phyloP scores from a whole-genome alignment of 1,139 yeast species.

The Diutina neorugosa region DNA sequence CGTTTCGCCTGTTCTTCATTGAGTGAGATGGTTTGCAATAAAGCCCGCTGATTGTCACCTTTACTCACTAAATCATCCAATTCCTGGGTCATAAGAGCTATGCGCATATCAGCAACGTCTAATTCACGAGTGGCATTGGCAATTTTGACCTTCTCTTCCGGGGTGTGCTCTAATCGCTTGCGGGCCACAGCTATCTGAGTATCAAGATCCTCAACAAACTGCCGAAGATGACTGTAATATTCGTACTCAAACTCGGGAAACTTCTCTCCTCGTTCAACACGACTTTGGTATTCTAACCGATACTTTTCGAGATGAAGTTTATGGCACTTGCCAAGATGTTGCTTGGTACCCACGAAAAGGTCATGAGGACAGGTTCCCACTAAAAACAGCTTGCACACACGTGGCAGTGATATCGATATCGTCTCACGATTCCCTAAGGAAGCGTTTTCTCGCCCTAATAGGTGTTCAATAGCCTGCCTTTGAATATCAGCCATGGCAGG shows the following conservation, averaged over 20 bases:
- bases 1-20: constrained; percentile 35
- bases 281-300: constrained; percentile 57
- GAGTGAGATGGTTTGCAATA: constrained; percentile 32
- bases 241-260: constrained; percentile 67
- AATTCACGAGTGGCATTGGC: constrained; percentile 52
- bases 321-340: constrained; percentile 75
- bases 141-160: constrained; percentile 62
- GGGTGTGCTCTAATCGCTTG: constrained; percentile 59
- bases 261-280: constrained; percentile 38
- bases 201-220: constrained; percentile 56
- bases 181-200: constrained; percentile 54
- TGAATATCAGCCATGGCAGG: constrained; percentile 53
- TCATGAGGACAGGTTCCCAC: constrained; percentile 90
- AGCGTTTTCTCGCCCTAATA: constrained; percentile 62
- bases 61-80: constrained; percentile 41
- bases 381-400: constrained; percentile 68
- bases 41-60: constrained; percentile 40
- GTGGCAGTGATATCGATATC: constrained; percentile 40
- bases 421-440: constrained; percentile 18
- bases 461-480: constrained; percentile 61
- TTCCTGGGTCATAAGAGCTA: constrained; percentile 64
- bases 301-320: constrained; percentile 66
- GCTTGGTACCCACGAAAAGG: constrained; percentile 70
- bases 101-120: constrained; percentile 52
- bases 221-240: constrained; percentile 42